Base-by-base conservation (phyloP, 139 green algal genomes). In the Desmodesmus armatus region DNA sequence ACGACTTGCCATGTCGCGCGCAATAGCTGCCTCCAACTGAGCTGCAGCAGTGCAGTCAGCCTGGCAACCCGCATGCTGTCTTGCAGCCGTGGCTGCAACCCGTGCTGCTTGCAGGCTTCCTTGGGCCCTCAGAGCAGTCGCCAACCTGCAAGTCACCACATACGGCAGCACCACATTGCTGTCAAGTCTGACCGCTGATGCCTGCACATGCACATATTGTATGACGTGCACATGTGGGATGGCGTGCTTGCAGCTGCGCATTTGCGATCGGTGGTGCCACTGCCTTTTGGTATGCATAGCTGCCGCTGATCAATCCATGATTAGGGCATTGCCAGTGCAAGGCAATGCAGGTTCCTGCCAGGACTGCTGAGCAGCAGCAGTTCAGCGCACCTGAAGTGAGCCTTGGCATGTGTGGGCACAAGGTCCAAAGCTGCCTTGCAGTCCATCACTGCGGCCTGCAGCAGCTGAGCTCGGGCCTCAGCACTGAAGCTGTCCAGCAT, bases 391-490 rank as follows among this genome's bases (percentile, higher is more conserved):
- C 73, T 80, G 49, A 67, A 69, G 25, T 80, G 47, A 19, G 73
- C 73, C 41, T 80, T 80, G 49, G 39, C 49, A 66, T 80, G 73
- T 4, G 2, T 25, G 23, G 73, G 73, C 47, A 67, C 49, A n/a
- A 80, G 73, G 4, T 80, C 44, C 31, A 80, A 19, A 25, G 73
- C 73, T 23, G 73, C 47, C 19, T 31, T 80, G 49, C 49, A 80
- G 40, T 82, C 76, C 76, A 82, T 65, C 40, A 82, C 40, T 58
- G 76, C 76, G 40, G 76, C 76, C 27, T 72, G 25, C 55, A 82
- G 47, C 76, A 72, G 76, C 55, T 55, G 27, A 23, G 37, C 37
- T 58, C 71, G 21, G 60, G 53, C 72, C 9, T 41, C 76, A 41
- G 53, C 0, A n/a, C 76, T 55, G n/a, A n/a, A n/a, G 53, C 76